phyloP scores from a whole-genome alignment of 1,284 basidiomycete genomes.

The Ustilago tritici region DNA sequence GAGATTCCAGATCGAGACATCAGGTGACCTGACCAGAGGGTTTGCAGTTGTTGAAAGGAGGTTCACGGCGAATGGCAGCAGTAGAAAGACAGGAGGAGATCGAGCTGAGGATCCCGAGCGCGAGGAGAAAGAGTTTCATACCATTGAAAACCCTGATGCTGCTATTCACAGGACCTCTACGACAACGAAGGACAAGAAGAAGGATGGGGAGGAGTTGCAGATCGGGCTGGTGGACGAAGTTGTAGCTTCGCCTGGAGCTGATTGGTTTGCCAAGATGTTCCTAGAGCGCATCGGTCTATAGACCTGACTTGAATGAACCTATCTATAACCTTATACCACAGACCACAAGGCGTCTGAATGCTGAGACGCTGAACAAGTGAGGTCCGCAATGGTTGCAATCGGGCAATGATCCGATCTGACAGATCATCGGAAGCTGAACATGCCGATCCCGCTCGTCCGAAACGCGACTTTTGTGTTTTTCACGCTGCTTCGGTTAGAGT shows the following conservation, averaged over 20 bases:
- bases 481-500: constrained; percentile 14
- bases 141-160: constrained; percentile 32
- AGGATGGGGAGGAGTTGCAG: constrained; percentile 17
- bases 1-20: constrained; percentile 60
- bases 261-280: constrained; percentile 59
- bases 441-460: background rate
- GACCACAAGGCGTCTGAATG: too few relatives aligned
- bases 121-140: constrained; percentile 12
- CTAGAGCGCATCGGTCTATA: constrained; percentile 45
- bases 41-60: constrained; percentile 62
- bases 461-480: constrained; percentile 5
- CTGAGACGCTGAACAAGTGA: background rate
- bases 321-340: background rate
- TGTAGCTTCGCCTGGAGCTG: constrained; percentile 49
- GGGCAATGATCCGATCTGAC: constrained; percentile 1
- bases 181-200: background rate
- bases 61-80: constrained; percentile 39
- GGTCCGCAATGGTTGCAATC: constrained; percentile 3
- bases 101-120: constrained; percentile 40
- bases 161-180: constrained; percentile 15
- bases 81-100: constrained; percentile 43
- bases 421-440: background rate
- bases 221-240: constrained; percentile 52
- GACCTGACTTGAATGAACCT: background rate
- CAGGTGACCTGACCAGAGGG: constrained; percentile 61